A percentile compares a stretch with the other conserved stretches of the same genome.
Conservation (phyloP, 768 basidiomycete genomes). For the Crassisporium funariophilum region DNA sequence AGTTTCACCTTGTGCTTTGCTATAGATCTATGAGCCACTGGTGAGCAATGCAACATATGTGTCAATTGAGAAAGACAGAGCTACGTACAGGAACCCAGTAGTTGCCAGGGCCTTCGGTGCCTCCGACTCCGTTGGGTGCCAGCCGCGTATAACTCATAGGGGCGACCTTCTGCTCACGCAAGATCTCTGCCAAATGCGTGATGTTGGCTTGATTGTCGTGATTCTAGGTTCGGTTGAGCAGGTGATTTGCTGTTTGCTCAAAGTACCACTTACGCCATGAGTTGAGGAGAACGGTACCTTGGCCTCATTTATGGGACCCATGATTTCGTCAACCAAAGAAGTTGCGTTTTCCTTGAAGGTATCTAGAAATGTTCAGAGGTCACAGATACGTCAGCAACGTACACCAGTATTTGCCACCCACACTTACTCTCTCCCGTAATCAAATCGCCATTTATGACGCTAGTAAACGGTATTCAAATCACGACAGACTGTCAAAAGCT, state of each 20-base stretch:
- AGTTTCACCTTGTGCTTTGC: conserved; percentile 24
- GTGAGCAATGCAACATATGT: background rate
- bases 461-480: conserved; percentile 24
- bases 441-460: conserved; percentile 72
- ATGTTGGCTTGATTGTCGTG: conserved; percentile 77
- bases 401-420: background rate
- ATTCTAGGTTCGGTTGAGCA: conserved; percentile 44
- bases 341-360: conserved; percentile 72
- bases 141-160: conserved; percentile 63
- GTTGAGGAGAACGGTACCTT: conserved; percentile 67
- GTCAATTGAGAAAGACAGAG: background rate
- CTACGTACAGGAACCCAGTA: conserved; percentile 77
- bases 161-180: conserved; percentile 59
- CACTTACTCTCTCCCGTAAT: conserved; percentile 69
- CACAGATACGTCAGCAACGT: background rate
- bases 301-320: conserved; percentile 57
- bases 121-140: conserved; percentile 64
- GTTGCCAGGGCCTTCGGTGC: conserved; percentile 62
- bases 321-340: conserved; percentile 61
- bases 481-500: background rate
- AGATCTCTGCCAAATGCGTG: conserved; percentile 66
- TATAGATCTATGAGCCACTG: conserved; percentile 17
- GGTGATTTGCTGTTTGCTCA: background rate
- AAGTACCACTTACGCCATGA: conserved; percentile 55
- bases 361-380: conserved; percentile 35